A percentile compares a stretch with the other conserved stretches of the same genome.
phyloP scores from a whole-genome alignment of 192 early-diverging fungal genomes.

The Entomortierella beljakovae region DNA sequence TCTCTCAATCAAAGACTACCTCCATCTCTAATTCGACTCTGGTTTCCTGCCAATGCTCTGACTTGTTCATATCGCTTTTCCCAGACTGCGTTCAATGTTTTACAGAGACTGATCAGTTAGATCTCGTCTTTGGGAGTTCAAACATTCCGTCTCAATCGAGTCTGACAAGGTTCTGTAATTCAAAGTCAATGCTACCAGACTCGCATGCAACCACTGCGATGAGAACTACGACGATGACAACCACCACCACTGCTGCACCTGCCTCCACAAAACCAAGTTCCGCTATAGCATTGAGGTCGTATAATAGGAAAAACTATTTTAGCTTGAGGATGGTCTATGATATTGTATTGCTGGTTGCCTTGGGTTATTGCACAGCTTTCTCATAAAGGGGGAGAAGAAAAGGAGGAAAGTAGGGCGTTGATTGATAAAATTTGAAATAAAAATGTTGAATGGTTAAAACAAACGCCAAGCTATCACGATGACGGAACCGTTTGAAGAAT shows the following conservation, averaged over 20 bases:
- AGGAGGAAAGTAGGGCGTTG: no score
- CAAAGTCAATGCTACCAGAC: background rate
- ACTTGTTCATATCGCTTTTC: slow-evolving; percentile 29
- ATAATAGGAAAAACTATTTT: background rate
- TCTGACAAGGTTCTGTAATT: slow-evolving; percentile 23
- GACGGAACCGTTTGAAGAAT: no score
- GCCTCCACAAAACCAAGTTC: slow-evolving; percentile 1
- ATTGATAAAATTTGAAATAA: background rate
- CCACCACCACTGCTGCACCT: background rate
- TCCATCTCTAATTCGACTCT: slow-evolving; percentile 35
- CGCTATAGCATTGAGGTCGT: slow-evolving; percentile 3
- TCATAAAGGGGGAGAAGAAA: no score
- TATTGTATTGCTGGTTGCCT: background rate
- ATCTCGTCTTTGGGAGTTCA: slow-evolving; percentile 31
- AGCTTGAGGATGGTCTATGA: background rate
- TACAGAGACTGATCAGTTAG: slow-evolving; percentile 33
- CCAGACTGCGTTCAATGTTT: slow-evolving; percentile 35
- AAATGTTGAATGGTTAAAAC: background rate
- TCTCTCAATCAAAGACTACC: slow-evolving; percentile 1
- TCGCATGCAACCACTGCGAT: background rate
- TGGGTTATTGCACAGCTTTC: slow-evolving; percentile 1
- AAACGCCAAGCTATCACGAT: no score
- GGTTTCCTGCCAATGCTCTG: slow-evolving; percentile 40
- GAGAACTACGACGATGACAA: slow-evolving; percentile 3
- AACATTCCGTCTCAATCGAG: slow-evolving; percentile 12